A percentile compares a stretch with the other conserved stretches of the same genome.
Evolutionary conservation across 306 rosid species (phyloP).

Genomic region (Hippophae gyantsensis): DNA sequence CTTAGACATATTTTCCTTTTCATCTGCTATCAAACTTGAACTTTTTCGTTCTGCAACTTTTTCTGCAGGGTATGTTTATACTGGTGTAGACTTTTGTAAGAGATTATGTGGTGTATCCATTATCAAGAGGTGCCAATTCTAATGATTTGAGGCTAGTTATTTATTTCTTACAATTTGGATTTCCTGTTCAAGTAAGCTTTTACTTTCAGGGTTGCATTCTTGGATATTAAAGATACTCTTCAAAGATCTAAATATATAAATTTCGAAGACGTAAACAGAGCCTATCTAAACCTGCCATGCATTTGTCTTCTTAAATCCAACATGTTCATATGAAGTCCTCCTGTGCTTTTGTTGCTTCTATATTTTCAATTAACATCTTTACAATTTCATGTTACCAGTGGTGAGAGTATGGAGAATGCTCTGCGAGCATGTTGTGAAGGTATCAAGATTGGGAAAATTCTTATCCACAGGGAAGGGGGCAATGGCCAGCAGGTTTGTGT

Average conservation of each 20-base stretch:
- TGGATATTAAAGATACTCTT: background rate
- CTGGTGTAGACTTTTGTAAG: slow-evolving; percentile 97
- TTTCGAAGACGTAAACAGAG: background rate
- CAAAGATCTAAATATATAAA: background rate
- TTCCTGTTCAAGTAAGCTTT: background rate
- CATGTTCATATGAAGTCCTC: background rate
- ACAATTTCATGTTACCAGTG: slow-evolving; percentile 38
- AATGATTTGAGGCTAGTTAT: slow-evolving; percentile 6
- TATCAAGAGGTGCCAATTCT: slow-evolving; percentile 68
- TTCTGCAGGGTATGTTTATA: slow-evolving; percentile 76
- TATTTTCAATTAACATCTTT: slow-evolving; percentile 5
- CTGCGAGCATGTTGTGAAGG: slow-evolving; percentile 98
- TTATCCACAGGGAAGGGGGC: slow-evolving; percentile 98
- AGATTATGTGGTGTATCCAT: slow-evolving; percentile 93
- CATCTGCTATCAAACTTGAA: background rate
- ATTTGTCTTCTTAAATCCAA: background rate
- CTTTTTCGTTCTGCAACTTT: background rate
- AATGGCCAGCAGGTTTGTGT: slow-evolving; percentile 89
- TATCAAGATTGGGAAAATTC: slow-evolving; percentile 97
- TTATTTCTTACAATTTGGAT: background rate
- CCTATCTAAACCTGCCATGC: background rate
- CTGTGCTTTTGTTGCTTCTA: background rate
- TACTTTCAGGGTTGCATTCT: slow-evolving; percentile 1
- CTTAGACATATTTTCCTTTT: too few species aligned
- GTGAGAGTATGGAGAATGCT: slow-evolving; percentile 99